Evolutionary conservation across 345 rosid species (phyloP).

Genomic region (Eucalyptus viminalis): DNA sequence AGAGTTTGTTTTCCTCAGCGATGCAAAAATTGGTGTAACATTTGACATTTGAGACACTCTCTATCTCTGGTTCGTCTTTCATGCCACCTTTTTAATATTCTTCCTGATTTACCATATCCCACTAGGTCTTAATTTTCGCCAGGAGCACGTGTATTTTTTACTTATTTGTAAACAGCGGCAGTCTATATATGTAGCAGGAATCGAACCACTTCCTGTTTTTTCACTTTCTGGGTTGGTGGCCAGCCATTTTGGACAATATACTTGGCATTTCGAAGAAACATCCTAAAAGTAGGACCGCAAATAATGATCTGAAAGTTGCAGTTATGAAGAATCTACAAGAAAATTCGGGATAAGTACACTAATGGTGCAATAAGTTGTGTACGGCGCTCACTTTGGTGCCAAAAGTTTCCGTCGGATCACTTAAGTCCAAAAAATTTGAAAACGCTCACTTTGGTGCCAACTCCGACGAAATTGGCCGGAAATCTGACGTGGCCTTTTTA

Average conservation of each 20-base stretch:
- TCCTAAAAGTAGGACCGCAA: not conserved
- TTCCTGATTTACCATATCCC: not conserved
- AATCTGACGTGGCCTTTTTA: too few relatives aligned
- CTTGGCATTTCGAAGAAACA: not conserved
- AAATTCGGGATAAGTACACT: too few relatives aligned
- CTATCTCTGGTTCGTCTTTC: not conserved
- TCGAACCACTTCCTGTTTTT: not conserved
- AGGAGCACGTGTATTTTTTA: not conserved
- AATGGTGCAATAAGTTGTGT: too few relatives aligned
- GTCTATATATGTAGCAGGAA: not conserved
- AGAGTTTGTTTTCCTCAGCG: not conserved
- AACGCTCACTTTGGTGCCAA: too few relatives aligned
- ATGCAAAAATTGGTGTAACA: not conserved
- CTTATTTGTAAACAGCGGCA: not conserved
- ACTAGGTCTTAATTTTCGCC: not conserved
- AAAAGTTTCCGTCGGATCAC: too few relatives aligned
- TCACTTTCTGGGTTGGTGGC: not conserved
- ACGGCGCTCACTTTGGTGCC: too few relatives aligned
- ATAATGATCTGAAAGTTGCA: not conserved
- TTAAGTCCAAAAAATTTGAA: too few relatives aligned
- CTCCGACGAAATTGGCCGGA: too few relatives aligned
- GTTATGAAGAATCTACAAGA: not conserved
- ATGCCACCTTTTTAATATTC: not conserved
- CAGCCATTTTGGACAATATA: not conserved
- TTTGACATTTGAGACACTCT: not conserved